Percentiles rank a stretch among this genome's conserved stretches.
Conservation (phyloP, 768 basidiomycete species). For the Dioszegia hungarica region DNA sequence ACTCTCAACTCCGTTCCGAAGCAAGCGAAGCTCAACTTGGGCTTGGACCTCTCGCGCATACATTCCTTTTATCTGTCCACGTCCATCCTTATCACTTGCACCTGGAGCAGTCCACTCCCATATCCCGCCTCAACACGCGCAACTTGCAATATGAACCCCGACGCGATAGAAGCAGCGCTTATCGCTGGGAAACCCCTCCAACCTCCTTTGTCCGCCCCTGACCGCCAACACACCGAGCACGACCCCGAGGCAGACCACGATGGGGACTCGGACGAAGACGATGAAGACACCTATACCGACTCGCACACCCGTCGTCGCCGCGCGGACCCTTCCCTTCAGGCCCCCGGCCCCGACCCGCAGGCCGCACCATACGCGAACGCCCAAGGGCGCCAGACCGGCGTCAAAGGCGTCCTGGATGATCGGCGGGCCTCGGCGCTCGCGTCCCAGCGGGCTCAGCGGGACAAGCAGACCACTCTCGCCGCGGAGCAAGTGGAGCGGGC, state of each 20-base stretch:
- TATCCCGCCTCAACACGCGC: too few species aligned
- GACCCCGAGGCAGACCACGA: neutral
- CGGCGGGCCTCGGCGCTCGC: conserved; percentile 2
- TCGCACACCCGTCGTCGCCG: neutral
- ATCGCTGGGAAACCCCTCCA: conserved; percentile 2
- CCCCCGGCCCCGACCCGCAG: neutral
- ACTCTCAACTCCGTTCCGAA: too few species aligned
- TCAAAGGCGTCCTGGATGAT: conserved; percentile 10
- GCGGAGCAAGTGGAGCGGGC: neutral
- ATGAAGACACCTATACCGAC: neutral
- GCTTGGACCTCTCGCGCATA: too few species aligned
- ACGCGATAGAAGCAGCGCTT: conserved; percentile 7
- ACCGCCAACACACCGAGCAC: conserved; percentile 1
- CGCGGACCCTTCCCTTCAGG: neutral
- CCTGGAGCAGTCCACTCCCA: too few species aligned
- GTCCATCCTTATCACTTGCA: neutral
- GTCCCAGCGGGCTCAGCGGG: neutral
- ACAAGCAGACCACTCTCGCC: neutral
- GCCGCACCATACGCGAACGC: conserved; percentile 6
- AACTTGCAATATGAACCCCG: conserved; percentile 2
- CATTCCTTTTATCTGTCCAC: neutral
- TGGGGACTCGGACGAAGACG: neutral
- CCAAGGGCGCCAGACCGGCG: conserved; percentile 6
- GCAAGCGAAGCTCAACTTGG: too few species aligned
- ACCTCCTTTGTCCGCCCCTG: conserved; percentile 1